These are phyloP conservation scores for Xylaria bambusicola DNA, from an alignment of 495 filamentous ascomycete species.

Conservation along the genomic window DNA sequence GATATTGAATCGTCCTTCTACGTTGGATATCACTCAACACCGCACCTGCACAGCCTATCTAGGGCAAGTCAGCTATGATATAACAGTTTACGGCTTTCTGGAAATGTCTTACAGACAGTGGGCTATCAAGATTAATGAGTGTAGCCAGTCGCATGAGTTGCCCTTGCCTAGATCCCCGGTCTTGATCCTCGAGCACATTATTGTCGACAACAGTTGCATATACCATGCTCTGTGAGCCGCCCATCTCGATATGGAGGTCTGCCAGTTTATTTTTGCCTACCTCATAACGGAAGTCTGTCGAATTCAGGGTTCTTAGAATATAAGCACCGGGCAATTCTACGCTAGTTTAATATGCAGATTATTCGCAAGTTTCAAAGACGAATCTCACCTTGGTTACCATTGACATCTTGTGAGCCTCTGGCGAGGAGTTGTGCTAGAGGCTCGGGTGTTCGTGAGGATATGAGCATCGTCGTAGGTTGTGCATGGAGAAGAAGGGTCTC, in stretches of 20 bases:
- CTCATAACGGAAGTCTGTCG: conserved; percentile 76
- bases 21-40: conserved; percentile 78
- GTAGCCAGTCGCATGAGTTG: conserved; percentile 71
- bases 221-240: conserved; percentile 53
- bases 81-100: neutral
- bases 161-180: conserved; percentile 51
- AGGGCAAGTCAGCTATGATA: conserved; percentile 9
- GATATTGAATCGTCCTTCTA: conserved; percentile 60
- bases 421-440: conserved; percentile 50
- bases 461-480: conserved; percentile 77
- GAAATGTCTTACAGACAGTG: conserved; percentile 32
- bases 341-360: conserved; percentile 10
- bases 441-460: conserved; percentile 71
- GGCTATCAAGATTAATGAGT: conserved; percentile 77
- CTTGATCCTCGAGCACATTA: conserved; percentile 41
- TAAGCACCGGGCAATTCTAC: conserved; percentile 57
- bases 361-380: neutral
- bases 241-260: conserved; percentile 53
- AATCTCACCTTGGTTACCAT: conserved; percentile 35
- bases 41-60: conserved; percentile 79
- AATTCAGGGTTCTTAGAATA: conserved; percentile 70
- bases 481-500: conserved; percentile 75
- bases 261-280: conserved; percentile 68
- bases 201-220: conserved; percentile 57
- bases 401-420: conserved; percentile 41